Percentiles rank a stretch among this genome's conserved stretches.
Evolutionary conservation across 129 eudicot genomes (phyloP).

Genomic region (Tanacetum coccineum): DNA sequence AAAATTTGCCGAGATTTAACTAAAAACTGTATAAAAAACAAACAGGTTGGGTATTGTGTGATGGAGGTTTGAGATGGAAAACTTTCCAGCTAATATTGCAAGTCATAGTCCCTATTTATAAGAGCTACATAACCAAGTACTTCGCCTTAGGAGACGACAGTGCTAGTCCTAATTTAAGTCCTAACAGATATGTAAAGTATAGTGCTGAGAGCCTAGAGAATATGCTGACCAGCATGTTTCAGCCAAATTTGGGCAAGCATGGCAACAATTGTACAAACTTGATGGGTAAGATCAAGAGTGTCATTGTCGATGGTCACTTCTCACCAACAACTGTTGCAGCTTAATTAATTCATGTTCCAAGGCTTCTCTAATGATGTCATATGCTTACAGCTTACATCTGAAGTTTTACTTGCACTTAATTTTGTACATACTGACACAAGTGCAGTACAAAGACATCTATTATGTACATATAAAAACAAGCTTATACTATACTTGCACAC

Average conservation of each 20-base stretch:
- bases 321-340: constrained; percentile 50
- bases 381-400: constrained; percentile 5
- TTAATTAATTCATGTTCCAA: constrained; percentile 13
- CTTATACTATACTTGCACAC: too few species aligned
- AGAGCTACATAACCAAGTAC: constrained; percentile 37
- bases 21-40: too few species aligned
- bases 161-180: too few species aligned
- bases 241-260: constrained; percentile 46
- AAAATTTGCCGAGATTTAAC: too few species aligned
- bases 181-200: too few species aligned
- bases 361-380: constrained; percentile 1
- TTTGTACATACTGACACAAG: constrained; percentile 8
- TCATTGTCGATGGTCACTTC: constrained; percentile 36
- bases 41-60: too few species aligned
- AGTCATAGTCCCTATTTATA: constrained; percentile 49
- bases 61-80: too few species aligned
- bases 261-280: constrained; percentile 41
- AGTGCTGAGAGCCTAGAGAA: too few species aligned
- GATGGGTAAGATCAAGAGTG: constrained; percentile 49
- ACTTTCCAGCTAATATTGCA: constrained; percentile 46
- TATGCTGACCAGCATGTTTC: constrained; percentile 54
- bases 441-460: not conserved
- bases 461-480: too few species aligned
- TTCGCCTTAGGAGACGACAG: too few species aligned
- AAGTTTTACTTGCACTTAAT: not conserved